Base-by-base conservation (phyloP, 495 filamentous ascomycete species). In the Aspergillus steynii region DNA sequence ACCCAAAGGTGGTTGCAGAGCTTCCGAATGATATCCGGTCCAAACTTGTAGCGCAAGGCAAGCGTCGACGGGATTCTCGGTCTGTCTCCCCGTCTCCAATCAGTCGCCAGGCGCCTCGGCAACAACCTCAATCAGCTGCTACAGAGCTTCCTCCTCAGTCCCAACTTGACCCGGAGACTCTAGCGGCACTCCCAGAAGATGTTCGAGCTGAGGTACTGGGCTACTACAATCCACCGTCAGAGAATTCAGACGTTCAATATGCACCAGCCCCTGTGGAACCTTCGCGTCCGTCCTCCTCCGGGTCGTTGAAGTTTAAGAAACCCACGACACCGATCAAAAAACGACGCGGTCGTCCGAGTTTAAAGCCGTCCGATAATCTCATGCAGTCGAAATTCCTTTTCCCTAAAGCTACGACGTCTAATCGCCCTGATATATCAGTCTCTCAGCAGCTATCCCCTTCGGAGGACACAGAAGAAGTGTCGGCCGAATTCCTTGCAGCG, bases 171-270 rank as follows among this genome's bases (percentile, higher is more conserved):
- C 86, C 83, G 1, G 88, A 91, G 52, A 84, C 86, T 12, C 85
- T 96, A 58, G 82, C 86, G 34, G 90, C 90, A 1, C 79, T 97
- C 5, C 93, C 93, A 1, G 87, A 89, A 49, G 91, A 95, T 60
- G 84, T 97, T 63, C 88, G 92, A 59, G 85, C 87, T 25, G 93
- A 97, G 68, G 78, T 96, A 8, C 75, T 94, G 6, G 84, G 82
- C 4, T 88, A 87, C 54, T 95, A 96, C 69, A 68, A 69, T 0
- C 67, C 64, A 8, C 58, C 64, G 10, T 45, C 65, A 29, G 48
- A 29, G 31, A 9, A 69, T 46, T 20, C 20, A 20, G 7, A 66
- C 60, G 61, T 71, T 29, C 61, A 73, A 9, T 64, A 69, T 28
- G 57, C 70, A 48, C 53, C 61, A 47, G 60, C 54, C 51, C 29